phyloP scores from a whole-genome alignment of 148 eudicot species.

The Diospyros kaki region DNA sequence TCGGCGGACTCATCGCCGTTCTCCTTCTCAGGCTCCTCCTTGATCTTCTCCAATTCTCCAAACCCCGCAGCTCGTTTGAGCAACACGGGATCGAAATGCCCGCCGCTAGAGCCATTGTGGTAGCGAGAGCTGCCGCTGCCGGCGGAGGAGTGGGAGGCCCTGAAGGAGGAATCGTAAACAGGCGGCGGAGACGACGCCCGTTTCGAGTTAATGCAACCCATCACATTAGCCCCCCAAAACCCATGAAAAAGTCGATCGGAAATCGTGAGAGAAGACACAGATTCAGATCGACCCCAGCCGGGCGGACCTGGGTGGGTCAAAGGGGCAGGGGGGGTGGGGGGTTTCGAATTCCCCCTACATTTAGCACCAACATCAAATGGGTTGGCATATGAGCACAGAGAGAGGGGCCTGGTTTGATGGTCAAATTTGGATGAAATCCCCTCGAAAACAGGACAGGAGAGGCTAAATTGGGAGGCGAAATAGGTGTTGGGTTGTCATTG shows the following conservation, averaged over 20 bases:
- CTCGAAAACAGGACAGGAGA: background rate
- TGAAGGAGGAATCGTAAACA: conserved; percentile 8
- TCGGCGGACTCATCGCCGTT: conserved; percentile 18
- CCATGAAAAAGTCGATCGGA: conserved; percentile 30
- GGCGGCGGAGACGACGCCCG: conserved; percentile 41
- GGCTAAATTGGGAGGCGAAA: conserved; percentile 12
- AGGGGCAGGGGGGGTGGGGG: background rate
- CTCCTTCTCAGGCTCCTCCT: conserved; percentile 33
- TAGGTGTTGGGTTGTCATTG: conserved; percentile 12
- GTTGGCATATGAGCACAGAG: background rate
- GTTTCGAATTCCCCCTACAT: conserved; percentile 3
- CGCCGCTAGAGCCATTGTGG: conserved; percentile 22
- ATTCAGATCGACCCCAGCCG: conserved; percentile 25
- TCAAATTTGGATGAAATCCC: too few relatives aligned
- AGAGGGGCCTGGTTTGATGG: background rate
- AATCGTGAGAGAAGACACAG: conserved; percentile 9
- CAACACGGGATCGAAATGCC: conserved; percentile 12
- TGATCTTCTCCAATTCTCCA: conserved; percentile 33
- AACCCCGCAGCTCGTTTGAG: conserved; percentile 4
- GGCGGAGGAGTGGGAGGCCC: too few relatives aligned
- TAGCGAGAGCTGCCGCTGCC: conserved; percentile 1
- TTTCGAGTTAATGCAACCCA: conserved; percentile 94
- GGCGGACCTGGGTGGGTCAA: conserved; percentile 19
- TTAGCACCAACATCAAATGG: conserved; percentile 16
- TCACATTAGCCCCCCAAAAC: conserved; percentile 25